Conservation (phyloP, 768 basidiomycete genomes). For the Termitomyces sp. region DNA sequence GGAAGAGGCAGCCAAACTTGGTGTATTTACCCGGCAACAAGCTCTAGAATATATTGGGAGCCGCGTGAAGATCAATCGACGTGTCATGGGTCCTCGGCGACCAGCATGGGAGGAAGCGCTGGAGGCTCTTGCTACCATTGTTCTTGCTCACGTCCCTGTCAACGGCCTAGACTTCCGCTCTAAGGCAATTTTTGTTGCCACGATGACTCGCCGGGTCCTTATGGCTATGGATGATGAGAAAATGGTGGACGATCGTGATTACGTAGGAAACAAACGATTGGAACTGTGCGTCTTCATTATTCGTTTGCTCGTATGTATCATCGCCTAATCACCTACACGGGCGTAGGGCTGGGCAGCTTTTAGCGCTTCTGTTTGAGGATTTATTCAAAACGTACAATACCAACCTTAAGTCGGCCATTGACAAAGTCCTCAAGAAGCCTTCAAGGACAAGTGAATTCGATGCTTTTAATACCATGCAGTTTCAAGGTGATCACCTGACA, state of each 20-base stretch:
- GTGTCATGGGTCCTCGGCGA: slow-evolving; percentile 73
- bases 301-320: background rate
- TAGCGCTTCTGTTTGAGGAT: slow-evolving; percentile 95
- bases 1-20: slow-evolving; percentile 90
- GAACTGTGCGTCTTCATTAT: slow-evolving; percentile 67
- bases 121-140: slow-evolving; percentile 95
- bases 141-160: slow-evolving; percentile 94
- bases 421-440: slow-evolving; percentile 95
- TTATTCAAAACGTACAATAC: slow-evolving; percentile 98
- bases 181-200: slow-evolving; percentile 95
- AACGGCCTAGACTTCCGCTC: slow-evolving; percentile 82
- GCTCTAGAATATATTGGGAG: slow-evolving; percentile 93
- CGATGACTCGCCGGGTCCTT: slow-evolving; percentile 93
- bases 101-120: slow-evolving; percentile 93
- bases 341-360: slow-evolving; percentile 85
- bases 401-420: slow-evolving; percentile 90
- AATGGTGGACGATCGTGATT: slow-evolving; percentile 97
- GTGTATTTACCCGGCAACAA: slow-evolving; percentile 88
- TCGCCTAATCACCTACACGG: background rate
- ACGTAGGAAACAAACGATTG: slow-evolving; percentile 97
- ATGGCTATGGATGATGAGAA: slow-evolving; percentile 97
- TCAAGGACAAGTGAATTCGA: slow-evolving; percentile 94
- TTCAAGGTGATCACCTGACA: slow-evolving; percentile 95
- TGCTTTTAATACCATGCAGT: slow-evolving; percentile 89
- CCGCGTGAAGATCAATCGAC: slow-evolving; percentile 84